These are phyloP conservation scores for Sclerotinia borealis DNA, from an alignment of 2,329 filamentous ascomycete genomes.

Conservation along the genomic window DNA sequence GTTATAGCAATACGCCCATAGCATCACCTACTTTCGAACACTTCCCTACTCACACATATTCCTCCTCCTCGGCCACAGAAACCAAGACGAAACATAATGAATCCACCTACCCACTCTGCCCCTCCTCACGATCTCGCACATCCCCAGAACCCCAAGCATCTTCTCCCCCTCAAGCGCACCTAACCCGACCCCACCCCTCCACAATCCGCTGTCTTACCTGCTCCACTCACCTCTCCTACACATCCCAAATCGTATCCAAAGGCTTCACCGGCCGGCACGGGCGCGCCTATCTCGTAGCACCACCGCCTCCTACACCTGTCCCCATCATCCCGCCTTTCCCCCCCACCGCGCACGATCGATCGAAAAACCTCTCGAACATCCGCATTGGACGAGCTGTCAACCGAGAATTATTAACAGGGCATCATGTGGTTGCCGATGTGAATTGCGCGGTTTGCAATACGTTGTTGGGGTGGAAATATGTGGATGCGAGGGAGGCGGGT, in stretches of 20 bases:
- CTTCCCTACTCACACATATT: neutral
- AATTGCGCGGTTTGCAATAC: conserved; percentile 48
- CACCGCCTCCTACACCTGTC: conserved; percentile 21
- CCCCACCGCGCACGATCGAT: conserved; percentile 12
- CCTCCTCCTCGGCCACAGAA: neutral
- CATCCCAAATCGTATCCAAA: conserved; percentile 57
- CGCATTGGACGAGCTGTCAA: conserved; percentile 48
- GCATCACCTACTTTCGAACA: conserved; percentile 1
- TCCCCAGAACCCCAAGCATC: neutral
- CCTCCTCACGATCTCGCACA: neutral
- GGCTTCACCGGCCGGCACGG: conserved; percentile 62
- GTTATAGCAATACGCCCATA: conserved; percentile 24
- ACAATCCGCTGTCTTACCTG: conserved; percentile 55
- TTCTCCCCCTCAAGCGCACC: conserved; percentile 13
- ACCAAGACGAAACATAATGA: neutral
- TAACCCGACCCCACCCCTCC: conserved; percentile 44
- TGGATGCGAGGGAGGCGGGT: conserved; percentile 51
- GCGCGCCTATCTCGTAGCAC: conserved; percentile 54
- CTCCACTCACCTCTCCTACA: conserved; percentile 54
- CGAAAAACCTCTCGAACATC: conserved; percentile 46
- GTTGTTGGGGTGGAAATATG: conserved; percentile 63
- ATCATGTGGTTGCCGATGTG: conserved; percentile 60
- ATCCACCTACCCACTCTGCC: neutral
- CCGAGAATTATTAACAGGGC: conserved; percentile 54
- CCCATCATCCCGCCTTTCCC: conserved; percentile 7